Evolutionary conservation across 371 early-diverging fungal genomes (phyloP), one percentile per base, ranked within the genome.

Genomic region (Circinella minor): DNA sequence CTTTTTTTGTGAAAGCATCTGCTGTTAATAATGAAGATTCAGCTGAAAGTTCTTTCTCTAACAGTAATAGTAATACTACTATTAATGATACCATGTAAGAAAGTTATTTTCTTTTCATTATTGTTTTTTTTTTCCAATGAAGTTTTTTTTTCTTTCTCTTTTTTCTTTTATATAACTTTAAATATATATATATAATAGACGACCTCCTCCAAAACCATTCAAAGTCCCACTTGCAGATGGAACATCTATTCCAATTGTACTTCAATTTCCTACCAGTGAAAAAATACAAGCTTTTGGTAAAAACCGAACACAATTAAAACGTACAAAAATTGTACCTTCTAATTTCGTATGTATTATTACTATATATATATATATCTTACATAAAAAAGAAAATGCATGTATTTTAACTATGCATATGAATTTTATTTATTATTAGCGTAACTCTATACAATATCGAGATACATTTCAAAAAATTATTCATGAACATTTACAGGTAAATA

Each of bases 401-500:
- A 27, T 27, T 27, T 27, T 27, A 2, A 55, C 39, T 10, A 7
- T 54, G 10, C 0, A 14, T 64, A 39, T 61, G 27, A 14, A 54
- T 54, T 61, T 43, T 43, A 43, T 43, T 9, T 43, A 43, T 39
- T 39, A 71, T 20, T 74, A 84, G 69, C 73, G 72, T 17, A 81
- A 79, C 18, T 61, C 70, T 4, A 71, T 66, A 9, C 72, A 83
- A 13, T 89, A 89, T 74, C 78, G 75, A 61, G 84, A 87, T 1
- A 73, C 76, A 0, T 86, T 87, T 74, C 66, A 76, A 36, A 80
- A 70, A 8, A 66, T 83, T n/a, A 83, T 89, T 15, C 77, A 83
- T 34, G 89, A 89, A 55, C 89, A 89, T 68, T 51, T 89, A 15
- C 86, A 89, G 70, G 84, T 78, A 79, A 54, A 60, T 43, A 8